Percentiles rank a stretch among this genome's conserved stretches.
phyloP scores from a whole-genome alignment of 768 basidiomycete species.

The Termitomyces bulborhizus region DNA sequence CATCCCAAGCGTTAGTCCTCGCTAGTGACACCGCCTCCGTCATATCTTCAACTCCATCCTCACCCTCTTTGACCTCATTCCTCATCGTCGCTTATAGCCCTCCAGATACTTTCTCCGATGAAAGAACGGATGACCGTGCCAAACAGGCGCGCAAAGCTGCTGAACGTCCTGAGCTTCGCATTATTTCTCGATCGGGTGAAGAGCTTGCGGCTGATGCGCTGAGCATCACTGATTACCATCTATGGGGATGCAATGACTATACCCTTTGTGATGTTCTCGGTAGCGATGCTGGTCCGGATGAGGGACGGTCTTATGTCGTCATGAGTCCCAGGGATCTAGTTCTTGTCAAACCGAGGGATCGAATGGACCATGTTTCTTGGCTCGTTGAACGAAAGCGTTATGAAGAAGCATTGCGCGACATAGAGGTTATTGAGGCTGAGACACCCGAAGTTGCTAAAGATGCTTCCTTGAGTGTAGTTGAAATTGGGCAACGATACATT shows the following conservation, averaged over 20 bases:
- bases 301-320: conserved; percentile 67
- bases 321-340: conserved; percentile 85
- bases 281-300: conserved; percentile 22
- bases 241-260: conserved; percentile 93
- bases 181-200: conserved; percentile 85
- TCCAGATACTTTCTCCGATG: conserved; percentile 67
- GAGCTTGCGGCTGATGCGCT: conserved; percentile 84
- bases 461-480: conserved; percentile 44
- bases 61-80: conserved; percentile 55
- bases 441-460: conserved; percentile 21
- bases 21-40: conserved; percentile 10
- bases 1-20: conserved; percentile 12
- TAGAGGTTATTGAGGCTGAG: conserved; percentile 58
- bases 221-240: conserved; percentile 68
- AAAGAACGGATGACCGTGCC: conserved; percentile 65
- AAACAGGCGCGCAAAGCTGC: conserved; percentile 80
- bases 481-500: conserved; percentile 84
- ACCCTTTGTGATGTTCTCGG: conserved; percentile 46
- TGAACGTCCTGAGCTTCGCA: conserved; percentile 89
- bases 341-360: conserved; percentile 81
- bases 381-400: conserved; percentile 80
- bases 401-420: conserved; percentile 81
- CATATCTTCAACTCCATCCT: conserved; percentile 11
- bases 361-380: conserved; percentile 88
- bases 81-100: conserved; percentile 85